Conservation (phyloP, 2,329 filamentous ascomycete species). For the Rhynchosporium agropyri region DNA sequence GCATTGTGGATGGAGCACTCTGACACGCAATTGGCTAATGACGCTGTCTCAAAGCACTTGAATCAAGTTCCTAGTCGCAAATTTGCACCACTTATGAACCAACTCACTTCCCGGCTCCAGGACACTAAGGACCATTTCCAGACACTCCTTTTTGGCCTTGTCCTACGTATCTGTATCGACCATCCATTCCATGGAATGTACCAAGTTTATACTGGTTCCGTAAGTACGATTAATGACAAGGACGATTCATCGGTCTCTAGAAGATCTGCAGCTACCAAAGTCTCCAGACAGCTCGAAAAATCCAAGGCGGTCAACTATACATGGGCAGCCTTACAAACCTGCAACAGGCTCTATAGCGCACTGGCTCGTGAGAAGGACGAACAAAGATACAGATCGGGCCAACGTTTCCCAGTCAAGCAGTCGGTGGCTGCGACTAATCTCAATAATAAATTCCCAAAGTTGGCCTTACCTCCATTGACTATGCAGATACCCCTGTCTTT, state of each 20-base stretch:
- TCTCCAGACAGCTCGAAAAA: conserved; percentile 61
- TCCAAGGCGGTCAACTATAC: conserved; percentile 55
- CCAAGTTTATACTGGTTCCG: conserved; percentile 85
- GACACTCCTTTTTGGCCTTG: conserved; percentile 68
- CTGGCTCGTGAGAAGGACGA: conserved; percentile 68
- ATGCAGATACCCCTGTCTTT: conserved; percentile 77
- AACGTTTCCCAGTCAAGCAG: conserved; percentile 65
- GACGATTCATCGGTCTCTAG: conserved; percentile 77
- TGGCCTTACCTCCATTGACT: conserved; percentile 83
- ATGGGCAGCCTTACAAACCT: conserved; percentile 74
- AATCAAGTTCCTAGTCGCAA: conserved; percentile 82
- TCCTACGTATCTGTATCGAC: conserved; percentile 83
- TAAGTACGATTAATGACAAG: conserved; percentile 67
- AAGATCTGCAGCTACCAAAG: conserved; percentile 69
- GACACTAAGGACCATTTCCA: conserved; percentile 74
- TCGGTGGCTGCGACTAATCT: conserved; percentile 65
- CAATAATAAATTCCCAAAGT: conserved; percentile 62
- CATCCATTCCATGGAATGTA: conserved; percentile 98
- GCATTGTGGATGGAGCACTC: conserved; percentile 92
- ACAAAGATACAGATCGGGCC: conserved; percentile 67
- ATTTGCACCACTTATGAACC: conserved; percentile 91
- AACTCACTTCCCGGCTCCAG: conserved; percentile 89
- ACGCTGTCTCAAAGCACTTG: conserved; percentile 71
- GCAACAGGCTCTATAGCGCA: conserved; percentile 66
- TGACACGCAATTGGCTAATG: conserved; percentile 74